Conservation (phyloP, 345 rosid genomes). For the Barbarea vulgaris region DNA sequence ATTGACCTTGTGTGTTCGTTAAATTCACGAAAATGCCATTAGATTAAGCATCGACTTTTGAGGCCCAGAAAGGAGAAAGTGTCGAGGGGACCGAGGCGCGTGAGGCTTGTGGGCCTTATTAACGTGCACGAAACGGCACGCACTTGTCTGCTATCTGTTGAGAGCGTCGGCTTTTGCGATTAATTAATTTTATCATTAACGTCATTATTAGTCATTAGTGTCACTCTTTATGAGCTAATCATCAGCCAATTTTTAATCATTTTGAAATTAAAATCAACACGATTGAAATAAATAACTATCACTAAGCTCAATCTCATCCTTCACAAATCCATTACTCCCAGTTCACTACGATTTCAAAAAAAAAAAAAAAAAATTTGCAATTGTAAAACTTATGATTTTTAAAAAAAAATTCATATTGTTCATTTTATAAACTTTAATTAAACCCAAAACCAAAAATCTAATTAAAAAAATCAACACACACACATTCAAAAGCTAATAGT, state of each 20-base stretch:
- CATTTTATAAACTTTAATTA: too few relatives aligned
- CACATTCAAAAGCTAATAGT: too few relatives aligned
- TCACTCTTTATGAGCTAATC: constrained; percentile 22
- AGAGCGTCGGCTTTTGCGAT: constrained; percentile 33
- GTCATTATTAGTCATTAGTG: background rate
- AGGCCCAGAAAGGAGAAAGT: constrained; percentile 28
- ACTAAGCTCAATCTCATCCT: background rate
- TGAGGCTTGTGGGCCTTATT: constrained; percentile 40
- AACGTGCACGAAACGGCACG: constrained; percentile 45
- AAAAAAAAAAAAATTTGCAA: too few relatives aligned
- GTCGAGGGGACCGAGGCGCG: constrained; percentile 37
- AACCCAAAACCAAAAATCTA: too few relatives aligned
- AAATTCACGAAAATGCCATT: constrained; percentile 20
- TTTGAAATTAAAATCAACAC: background rate
- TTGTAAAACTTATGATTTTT: too few relatives aligned
- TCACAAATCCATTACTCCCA: background rate
- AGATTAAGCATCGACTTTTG: constrained; percentile 24
- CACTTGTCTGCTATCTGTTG: constrained; percentile 29
- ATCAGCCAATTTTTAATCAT: background rate
- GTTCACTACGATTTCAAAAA: background rate
- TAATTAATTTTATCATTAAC: constrained; percentile 20
- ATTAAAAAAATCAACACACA: too few relatives aligned
- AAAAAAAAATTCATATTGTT: background rate
- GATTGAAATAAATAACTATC: constrained; percentile 18
- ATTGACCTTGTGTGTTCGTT: background rate